A percentile compares a stretch with the other conserved stretches of the same genome.
Evolutionary conservation across 805 yeast species (phyloP).

Genomic region (Torulaspora franciscae): DNA sequence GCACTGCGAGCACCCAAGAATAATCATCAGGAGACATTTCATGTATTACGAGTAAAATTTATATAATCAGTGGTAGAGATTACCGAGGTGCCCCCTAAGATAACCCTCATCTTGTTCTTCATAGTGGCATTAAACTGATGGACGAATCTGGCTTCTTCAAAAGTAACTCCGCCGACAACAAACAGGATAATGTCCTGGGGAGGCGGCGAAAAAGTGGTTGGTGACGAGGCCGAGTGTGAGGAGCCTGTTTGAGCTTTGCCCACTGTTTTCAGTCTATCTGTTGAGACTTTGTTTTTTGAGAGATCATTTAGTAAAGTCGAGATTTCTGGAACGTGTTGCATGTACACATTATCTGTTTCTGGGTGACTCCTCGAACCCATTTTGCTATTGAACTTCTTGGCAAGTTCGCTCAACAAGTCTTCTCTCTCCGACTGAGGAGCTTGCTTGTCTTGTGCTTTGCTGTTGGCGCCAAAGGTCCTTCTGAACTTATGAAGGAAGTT

Average conservation of each 20-base stretch:
- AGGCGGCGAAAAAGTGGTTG: conserved; percentile 10
- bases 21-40: conserved; percentile 1
- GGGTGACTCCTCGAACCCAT: conserved; percentile 31
- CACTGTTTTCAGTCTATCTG: conserved; percentile 40
- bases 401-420: conserved; percentile 33
- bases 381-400: conserved; percentile 35
- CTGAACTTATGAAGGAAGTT: conserved; percentile 45
- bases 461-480: conserved; percentile 23
- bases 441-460: conserved; percentile 4
- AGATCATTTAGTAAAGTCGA: conserved; percentile 33
- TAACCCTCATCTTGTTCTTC: conserved; percentile 52
- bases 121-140: conserved; percentile 57
- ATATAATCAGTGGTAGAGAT: conserved; percentile 42
- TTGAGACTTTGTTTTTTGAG: conserved; percentile 36
- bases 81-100: conserved; percentile 78
- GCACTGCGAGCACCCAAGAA: conserved; percentile 8
- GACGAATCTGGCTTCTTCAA: conserved; percentile 83
- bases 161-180: conserved; percentile 84
- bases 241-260: conserved; percentile 18
- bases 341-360: conserved; percentile 65
- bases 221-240: conserved; percentile 27
- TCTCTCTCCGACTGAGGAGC: conserved; percentile 19
- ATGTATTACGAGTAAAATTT: conserved; percentile 25
- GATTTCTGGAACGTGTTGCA: conserved; percentile 85
- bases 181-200: conserved; percentile 67